These are phyloP conservation scores for Fusarium sp. DNA, from an alignment of 2,329 filamentous ascomycete genomes.

Conservation along the genomic window DNA sequence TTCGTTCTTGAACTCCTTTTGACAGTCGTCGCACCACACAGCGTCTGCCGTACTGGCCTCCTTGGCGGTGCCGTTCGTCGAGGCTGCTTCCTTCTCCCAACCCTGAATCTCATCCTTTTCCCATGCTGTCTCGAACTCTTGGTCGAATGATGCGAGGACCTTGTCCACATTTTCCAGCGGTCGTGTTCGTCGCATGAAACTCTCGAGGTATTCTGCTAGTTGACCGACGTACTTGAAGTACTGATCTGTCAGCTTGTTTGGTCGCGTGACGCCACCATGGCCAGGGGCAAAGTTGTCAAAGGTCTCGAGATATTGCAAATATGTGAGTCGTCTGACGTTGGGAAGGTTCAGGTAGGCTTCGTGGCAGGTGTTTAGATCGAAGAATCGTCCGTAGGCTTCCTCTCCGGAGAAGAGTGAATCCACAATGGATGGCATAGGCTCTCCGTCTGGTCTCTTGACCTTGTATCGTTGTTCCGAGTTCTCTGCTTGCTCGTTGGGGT, in stretches of 20 bases:
- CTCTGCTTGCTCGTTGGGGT: constrained; percentile 95
- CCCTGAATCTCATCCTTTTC: constrained; percentile 82
- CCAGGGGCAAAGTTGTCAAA: constrained; percentile 90
- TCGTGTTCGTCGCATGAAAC: constrained; percentile 86
- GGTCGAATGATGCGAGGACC: constrained; percentile 81
- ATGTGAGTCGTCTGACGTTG: constrained; percentile 86
- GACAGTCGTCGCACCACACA: constrained; percentile 91
- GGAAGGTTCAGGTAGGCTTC: constrained; percentile 93
- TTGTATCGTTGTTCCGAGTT: constrained; percentile 96
- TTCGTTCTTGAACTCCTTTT: constrained; percentile 95
- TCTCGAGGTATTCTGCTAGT: constrained; percentile 86
- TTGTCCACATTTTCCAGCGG: constrained; percentile 90
- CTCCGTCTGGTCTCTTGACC: constrained; percentile 74
- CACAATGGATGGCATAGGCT: constrained; percentile 76
- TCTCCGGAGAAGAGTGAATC: constrained; percentile 97
- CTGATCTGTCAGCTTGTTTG: constrained; percentile 90
- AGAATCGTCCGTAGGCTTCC: constrained; percentile 92
- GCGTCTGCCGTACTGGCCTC: constrained; percentile 68
- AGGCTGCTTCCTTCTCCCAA: constrained; percentile 75
- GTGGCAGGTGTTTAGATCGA: constrained; percentile 88
- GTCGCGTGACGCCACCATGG: constrained; percentile 79
- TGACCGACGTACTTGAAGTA: constrained; percentile 92
- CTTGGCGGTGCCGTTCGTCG: constrained; percentile 52
- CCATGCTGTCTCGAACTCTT: constrained; percentile 90
- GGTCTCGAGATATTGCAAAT: constrained; percentile 91